Base-by-base conservation (phyloP, 345 rosid genomes). In the Garcia nutans region DNA sequence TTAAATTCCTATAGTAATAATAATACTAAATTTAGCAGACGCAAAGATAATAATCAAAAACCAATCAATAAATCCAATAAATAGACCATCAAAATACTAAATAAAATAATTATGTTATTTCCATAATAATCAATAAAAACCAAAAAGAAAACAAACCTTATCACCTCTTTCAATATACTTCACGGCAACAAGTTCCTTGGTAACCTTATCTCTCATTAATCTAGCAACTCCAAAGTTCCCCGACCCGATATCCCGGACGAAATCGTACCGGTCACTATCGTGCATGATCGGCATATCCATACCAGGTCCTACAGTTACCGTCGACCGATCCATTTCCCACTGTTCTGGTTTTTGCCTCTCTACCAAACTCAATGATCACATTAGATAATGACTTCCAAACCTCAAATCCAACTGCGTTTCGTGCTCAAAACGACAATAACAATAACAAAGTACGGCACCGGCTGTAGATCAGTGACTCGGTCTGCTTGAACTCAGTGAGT, bases 251-350 rank as follows among this genome's bases (percentile, higher is more conserved):
- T 81, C 80, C 37, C 81, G 68, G 57, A 81, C 76, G 49, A 81
- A 74, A 65, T 81, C 84, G 78, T 81, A 81, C 33, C 84, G 84
- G 75, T 81, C 84, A 70, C 84, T 81, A 33, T 81, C 84, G 61
- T 81, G 84, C 84, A 81, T 77, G 81, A 81, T 81, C 72, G 80
- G 84, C 80, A 73, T 69, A 57, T 81, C 84, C 81, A 77, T 73
- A 33, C 78, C 84, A 1, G 81, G 80, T 1, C 77, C 84, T n/a
- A 74, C 58, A 10, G 77, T 77, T 20, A 77, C 33, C 78, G 75
- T 42, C 73, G 77, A 65, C 67, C 80, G 70, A 73, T 81, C 69
- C 78, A 77, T 81, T 6, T 41, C 8, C n/a, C 26, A 17, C n/a
- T 17, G 23, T 60, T 57, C 15, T 64, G 2, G 47, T 42, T 73